Evolutionary conservation across 1,284 basidiomycete genomes (phyloP).

Genomic region (Macrocystidia cucumis): DNA sequence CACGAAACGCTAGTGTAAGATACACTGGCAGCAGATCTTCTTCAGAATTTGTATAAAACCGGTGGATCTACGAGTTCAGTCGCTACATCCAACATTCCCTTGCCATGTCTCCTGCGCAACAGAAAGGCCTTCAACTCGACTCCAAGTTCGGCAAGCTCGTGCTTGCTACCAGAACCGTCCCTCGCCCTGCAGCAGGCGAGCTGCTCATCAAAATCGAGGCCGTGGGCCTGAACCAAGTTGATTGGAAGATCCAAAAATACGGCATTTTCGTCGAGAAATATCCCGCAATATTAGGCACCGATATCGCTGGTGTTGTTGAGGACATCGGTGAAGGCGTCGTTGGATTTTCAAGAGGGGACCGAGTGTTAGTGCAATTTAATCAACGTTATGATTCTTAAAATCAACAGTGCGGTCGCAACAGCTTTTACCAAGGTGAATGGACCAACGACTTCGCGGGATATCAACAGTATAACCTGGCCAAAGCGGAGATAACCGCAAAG

Average conservation of each 20-base stretch:
- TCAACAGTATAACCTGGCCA: constrained; percentile 40
- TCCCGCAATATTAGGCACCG: constrained; percentile 6
- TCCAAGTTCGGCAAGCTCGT: constrained; percentile 9
- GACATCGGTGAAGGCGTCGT: constrained; percentile 8
- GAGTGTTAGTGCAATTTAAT: constrained; percentile 10
- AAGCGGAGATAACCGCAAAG: constrained; percentile 34
- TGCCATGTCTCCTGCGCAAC: constrained; percentile 6
- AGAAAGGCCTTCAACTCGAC: constrained; percentile 14
- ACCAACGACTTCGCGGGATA: constrained; percentile 31
- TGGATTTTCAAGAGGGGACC: constrained; percentile 9
- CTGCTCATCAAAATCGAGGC: constrained; percentile 33
- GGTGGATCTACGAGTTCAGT: too few relatives aligned
- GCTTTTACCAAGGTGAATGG: constrained; percentile 32
- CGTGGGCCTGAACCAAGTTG: constrained; percentile 36
- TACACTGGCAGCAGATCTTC: too few relatives aligned
- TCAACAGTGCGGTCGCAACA: constrained; percentile 11
- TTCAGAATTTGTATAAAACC: too few relatives aligned
- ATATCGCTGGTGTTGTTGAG: constrained; percentile 3
- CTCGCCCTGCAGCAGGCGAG: constrained; percentile 26
- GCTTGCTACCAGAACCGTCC: constrained; percentile 15
- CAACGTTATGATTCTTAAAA: background rate
- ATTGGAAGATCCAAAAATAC: constrained; percentile 32
- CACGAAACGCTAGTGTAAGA: too few relatives aligned
- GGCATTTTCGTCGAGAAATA: constrained; percentile 12
- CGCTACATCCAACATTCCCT: too few relatives aligned